These are phyloP conservation scores for Neonectria coccinea DNA, from an alignment of 2,329 filamentous ascomycete species.

Conservation along the genomic window DNA sequence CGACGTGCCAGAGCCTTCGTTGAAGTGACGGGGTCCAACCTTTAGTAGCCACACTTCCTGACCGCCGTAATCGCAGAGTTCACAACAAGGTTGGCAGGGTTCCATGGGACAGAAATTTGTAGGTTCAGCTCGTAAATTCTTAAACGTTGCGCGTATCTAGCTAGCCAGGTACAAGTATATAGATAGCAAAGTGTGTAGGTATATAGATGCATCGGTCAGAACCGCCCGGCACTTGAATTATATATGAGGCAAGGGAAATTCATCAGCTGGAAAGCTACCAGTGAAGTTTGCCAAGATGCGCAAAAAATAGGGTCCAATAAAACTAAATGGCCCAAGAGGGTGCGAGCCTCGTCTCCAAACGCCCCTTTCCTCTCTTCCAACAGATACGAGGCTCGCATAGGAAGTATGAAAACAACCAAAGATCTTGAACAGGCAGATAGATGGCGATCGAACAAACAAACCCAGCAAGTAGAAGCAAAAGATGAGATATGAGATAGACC, in stretches of 20 bases:
- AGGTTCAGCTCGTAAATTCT: slow-evolving; percentile 37
- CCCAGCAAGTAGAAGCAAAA: slow-evolving; percentile 16
- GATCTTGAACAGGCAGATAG: slow-evolving; percentile 15
- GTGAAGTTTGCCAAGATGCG: slow-evolving; percentile 22
- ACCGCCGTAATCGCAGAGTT: not conserved
- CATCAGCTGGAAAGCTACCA: slow-evolving; percentile 12
- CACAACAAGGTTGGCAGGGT: not conserved
- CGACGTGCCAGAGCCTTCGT: too few species aligned
- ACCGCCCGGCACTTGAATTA: slow-evolving; percentile 32
- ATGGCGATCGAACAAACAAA: slow-evolving; percentile 15
- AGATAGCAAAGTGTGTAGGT: slow-evolving; percentile 28
- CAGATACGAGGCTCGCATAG: slow-evolving; percentile 21
- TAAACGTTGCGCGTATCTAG: slow-evolving; percentile 31
- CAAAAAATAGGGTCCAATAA: slow-evolving; percentile 25
- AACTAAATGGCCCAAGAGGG: slow-evolving; percentile 11
- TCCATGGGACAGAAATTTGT: not conserved
- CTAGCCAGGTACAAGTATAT: slow-evolving; percentile 30
- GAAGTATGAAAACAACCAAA: slow-evolving; percentile 16
- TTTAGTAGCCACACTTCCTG: not conserved
- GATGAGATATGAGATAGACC: slow-evolving; percentile 12
- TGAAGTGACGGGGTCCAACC: not conserved
- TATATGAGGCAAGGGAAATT: slow-evolving; percentile 33
- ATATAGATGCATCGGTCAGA: slow-evolving; percentile 29
- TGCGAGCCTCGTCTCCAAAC: slow-evolving; percentile 12
- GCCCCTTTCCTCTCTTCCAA: slow-evolving; percentile 23